These are phyloP conservation scores for Comarum palustre DNA, from an alignment of 306 rosid genomes.

Conservation along the genomic window DNA sequence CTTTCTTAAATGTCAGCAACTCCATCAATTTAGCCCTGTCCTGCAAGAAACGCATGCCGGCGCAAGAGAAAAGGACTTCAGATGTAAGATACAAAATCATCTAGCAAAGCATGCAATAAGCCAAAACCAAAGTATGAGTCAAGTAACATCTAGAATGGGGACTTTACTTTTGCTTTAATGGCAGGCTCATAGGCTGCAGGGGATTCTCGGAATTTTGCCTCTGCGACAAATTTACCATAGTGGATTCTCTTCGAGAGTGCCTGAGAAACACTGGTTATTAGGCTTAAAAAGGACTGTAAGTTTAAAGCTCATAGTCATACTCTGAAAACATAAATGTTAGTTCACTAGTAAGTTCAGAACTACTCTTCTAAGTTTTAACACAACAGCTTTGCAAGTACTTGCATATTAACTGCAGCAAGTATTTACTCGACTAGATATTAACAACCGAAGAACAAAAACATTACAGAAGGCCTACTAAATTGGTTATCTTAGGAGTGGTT, in stretches of 20 bases:
- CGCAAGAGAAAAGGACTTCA: neutral
- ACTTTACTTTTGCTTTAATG: constrained; percentile 39
- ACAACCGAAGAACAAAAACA: neutral
- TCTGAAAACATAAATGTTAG: neutral
- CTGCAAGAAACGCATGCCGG: constrained; percentile 29
- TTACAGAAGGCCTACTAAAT: neutral
- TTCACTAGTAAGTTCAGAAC: neutral
- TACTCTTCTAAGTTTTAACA: neutral
- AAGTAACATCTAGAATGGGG: neutral
- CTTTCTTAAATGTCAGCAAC: constrained; percentile 40
- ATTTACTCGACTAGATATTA: neutral
- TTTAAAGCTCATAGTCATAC: neutral
- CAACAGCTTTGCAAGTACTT: neutral
- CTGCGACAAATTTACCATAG: constrained; percentile 65
- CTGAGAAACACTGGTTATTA: constrained; percentile 21
- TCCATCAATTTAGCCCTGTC: constrained; percentile 35
- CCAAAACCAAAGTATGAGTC: neutral
- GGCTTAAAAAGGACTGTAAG: neutral
- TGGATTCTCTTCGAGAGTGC: constrained; percentile 61
- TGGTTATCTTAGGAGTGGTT: neutral
- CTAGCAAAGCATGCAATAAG: constrained; percentile 1
- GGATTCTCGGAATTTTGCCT: constrained; percentile 47
- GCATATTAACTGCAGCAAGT: neutral
- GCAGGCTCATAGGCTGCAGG: constrained; percentile 38
- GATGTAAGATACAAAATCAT: constrained; percentile 8